phyloP scores from a whole-genome alignment of 768 basidiomycete species.

The Leccinum subgranulosum region DNA sequence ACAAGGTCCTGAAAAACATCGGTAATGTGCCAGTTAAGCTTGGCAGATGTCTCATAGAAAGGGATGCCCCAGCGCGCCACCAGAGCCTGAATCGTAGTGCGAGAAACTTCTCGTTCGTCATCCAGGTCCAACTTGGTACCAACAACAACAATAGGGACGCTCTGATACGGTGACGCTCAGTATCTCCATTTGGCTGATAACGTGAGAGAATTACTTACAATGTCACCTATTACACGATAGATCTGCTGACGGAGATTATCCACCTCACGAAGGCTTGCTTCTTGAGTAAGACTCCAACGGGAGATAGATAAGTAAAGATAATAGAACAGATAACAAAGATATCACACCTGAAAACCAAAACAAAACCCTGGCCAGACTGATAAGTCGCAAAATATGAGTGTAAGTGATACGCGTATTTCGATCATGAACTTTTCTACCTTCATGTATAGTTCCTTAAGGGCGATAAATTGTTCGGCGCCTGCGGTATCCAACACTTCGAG shows the following conservation, averaged over 20 bases:
- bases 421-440: slow-evolving; percentile 42
- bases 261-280: slow-evolving; percentile 76
- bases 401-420: background rate
- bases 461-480: slow-evolving; percentile 82
- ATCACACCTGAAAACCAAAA: slow-evolving; percentile 77
- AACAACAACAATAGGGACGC: slow-evolving; percentile 78
- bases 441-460: slow-evolving; percentile 78
- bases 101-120: slow-evolving; percentile 76
- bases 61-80: slow-evolving; percentile 66
- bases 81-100: slow-evolving; percentile 58
- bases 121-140: slow-evolving; percentile 83
- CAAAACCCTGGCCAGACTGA: slow-evolving; percentile 70
- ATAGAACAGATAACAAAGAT: background rate
- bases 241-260: slow-evolving; percentile 81
- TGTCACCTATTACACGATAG: slow-evolving; percentile 71
- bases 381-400: background rate
- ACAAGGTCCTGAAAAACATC: slow-evolving; percentile 79
- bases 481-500: slow-evolving; percentile 82
- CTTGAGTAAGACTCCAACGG: slow-evolving; percentile 65
- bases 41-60: slow-evolving; percentile 88
- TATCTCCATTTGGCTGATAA: background rate
- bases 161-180: slow-evolving; percentile 33
- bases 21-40: slow-evolving; percentile 74
- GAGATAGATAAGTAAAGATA: background rate
- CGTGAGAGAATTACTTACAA: slow-evolving; percentile 36